Conservation (phyloP, 768 basidiomycete genomes). For the Inosperma sp. region DNA sequence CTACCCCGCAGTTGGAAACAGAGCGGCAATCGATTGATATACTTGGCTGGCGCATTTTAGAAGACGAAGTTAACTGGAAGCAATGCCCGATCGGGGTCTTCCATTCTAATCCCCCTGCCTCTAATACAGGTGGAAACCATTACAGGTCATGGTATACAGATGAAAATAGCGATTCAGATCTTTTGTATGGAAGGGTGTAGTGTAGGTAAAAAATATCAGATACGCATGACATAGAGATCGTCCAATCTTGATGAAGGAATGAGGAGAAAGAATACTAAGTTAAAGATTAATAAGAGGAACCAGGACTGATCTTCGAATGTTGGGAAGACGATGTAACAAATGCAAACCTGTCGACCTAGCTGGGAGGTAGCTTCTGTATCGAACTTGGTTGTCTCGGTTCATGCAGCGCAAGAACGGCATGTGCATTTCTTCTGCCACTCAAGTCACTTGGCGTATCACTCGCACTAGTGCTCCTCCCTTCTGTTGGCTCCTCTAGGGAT, state of each 20-base stretch:
- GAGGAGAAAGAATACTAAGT: too few species aligned
- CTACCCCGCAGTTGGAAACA: background rate
- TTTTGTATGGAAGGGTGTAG: too few species aligned
- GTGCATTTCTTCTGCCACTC: conserved; percentile 11
- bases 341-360: background rate
- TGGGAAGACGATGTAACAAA: too few species aligned
- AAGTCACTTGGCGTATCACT: conserved; percentile 19
- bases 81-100: conserved; percentile 64
- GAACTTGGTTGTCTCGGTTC: conserved; percentile 23
- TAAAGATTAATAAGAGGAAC: too few species aligned
- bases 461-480: conserved; percentile 17
- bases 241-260: too few species aligned
- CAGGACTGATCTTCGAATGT: too few species aligned
- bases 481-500: conserved; percentile 8
- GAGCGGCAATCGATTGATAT: background rate
- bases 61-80: conserved; percentile 46
- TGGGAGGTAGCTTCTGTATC: conserved; percentile 19
- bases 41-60: conserved; percentile 47
- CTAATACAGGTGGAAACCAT: background rate
- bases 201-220: too few species aligned
- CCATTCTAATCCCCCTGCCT: conserved; percentile 13
- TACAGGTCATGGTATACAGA: background rate
- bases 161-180: too few species aligned
- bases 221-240: too few species aligned
- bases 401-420: conserved; percentile 17